A percentile compares a stretch with the other conserved stretches of the same genome.
These are phyloP conservation scores for Planoprotostelium fungivorum DNA, from an alignment of 78 protist genomes.

Conservation along the genomic window DNA sequence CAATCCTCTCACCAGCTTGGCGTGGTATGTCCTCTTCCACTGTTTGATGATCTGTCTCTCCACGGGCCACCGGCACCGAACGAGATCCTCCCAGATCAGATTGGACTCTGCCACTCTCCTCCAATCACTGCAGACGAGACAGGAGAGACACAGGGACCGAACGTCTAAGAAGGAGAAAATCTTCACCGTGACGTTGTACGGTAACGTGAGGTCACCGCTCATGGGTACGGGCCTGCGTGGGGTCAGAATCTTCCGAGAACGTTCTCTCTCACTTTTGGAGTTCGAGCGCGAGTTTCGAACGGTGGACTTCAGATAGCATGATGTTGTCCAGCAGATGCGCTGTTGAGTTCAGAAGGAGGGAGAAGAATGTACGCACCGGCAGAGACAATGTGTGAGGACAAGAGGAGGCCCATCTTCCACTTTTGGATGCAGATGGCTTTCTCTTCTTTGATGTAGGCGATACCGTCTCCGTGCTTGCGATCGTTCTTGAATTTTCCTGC, in stretches of 20 bases:
- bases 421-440: background rate
- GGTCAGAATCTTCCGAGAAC: too few species aligned
- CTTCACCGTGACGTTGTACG: background rate
- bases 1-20: background rate
- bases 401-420: background rate
- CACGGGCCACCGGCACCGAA: background rate
- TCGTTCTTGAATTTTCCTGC: background rate
- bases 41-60: background rate
- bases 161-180: background rate
- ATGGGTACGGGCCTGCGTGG: background rate
- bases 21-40: background rate
- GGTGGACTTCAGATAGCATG: background rate
- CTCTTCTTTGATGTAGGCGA: background rate
- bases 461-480: background rate
- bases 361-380: background rate
- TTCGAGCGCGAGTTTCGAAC: background rate
- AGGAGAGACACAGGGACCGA: background rate
- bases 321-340: background rate
- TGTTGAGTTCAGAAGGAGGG: background rate
- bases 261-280: background rate
- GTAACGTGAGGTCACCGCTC: background rate
- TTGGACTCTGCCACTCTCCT: background rate
- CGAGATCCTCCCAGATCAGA: background rate
- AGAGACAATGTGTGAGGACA: background rate
- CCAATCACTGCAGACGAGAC: background rate